Percentiles rank a stretch among this genome's conserved stretches.
These are phyloP conservation scores for Actinidia polygama DNA, from an alignment of 179 eudicot species.

Conservation along the genomic window DNA sequence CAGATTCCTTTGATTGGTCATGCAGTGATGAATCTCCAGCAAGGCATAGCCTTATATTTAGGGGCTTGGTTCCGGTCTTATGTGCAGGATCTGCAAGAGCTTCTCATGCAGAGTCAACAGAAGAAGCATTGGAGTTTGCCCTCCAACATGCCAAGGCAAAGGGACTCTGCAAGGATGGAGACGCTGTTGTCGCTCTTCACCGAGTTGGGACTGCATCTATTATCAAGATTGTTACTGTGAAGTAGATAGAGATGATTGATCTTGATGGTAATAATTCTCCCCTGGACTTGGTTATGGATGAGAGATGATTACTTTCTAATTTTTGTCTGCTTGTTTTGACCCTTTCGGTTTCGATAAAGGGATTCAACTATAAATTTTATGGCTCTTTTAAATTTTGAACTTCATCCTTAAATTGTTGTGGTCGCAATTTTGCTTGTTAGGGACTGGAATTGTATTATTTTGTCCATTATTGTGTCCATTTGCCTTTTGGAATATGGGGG, in stretches of 20 bases:
- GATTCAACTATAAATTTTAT: not conserved
- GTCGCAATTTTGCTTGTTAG: not conserved
- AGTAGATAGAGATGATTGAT: slow-evolving; percentile 24
- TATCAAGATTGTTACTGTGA: slow-evolving; percentile 47
- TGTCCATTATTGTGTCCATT: not conserved
- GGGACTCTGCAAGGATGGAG: slow-evolving; percentile 47
- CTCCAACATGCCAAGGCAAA: slow-evolving; percentile 42
- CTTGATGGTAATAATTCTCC: not conserved
- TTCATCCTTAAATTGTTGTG: slow-evolving; percentile 5
- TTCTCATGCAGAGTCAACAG: slow-evolving; percentile 44
- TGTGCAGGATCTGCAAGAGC: slow-evolving; percentile 42
- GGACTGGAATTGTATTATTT: slow-evolving; percentile 9
- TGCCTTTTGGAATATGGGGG: too few species aligned
- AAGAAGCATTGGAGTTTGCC: slow-evolving; percentile 46
- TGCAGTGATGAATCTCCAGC: slow-evolving; percentile 52
- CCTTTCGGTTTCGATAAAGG: not conserved
- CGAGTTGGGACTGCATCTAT: slow-evolving; percentile 45
- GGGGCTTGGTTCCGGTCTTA: slow-evolving; percentile 45
- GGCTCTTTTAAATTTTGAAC: not conserved
- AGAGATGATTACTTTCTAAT: not conserved
- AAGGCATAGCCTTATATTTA: slow-evolving; percentile 39
- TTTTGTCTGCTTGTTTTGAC: not conserved
- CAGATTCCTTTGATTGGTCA: slow-evolving; percentile 44
- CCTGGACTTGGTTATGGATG: not conserved
- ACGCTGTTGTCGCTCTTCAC: slow-evolving; percentile 48